phyloP scores from a whole-genome alignment of 495 filamentous ascomycete species.

The Podospora conica region DNA sequence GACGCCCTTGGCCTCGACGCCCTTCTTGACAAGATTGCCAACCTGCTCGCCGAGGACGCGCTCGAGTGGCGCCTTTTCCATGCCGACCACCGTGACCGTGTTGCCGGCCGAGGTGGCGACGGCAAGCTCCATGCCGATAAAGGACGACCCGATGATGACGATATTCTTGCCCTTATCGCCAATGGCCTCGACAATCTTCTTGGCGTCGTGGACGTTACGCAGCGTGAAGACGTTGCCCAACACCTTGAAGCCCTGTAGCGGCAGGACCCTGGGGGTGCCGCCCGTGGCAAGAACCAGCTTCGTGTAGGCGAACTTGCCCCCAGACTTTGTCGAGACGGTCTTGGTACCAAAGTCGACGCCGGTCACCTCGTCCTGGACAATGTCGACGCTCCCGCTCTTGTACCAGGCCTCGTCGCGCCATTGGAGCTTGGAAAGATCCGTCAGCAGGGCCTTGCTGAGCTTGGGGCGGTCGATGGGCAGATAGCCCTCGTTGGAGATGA shows the following conservation, averaged over 20 bases:
- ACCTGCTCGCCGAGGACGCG: conserved; percentile 79
- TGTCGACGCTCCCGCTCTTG: conserved; percentile 63
- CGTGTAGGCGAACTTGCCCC: conserved; percentile 65
- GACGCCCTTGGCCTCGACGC: conserved; percentile 77
- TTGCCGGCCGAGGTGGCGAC: conserved; percentile 70
- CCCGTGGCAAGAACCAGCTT: conserved; percentile 89
- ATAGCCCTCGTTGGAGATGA: conserved; percentile 79
- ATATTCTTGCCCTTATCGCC: conserved; percentile 87
- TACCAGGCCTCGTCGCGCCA: conserved; percentile 73
- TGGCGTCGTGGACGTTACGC: conserved; percentile 64
- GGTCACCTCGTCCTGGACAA: conserved; percentile 66
- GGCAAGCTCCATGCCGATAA: conserved; percentile 94
- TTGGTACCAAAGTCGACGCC: conserved; percentile 69
- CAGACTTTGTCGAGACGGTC: conserved; percentile 64
- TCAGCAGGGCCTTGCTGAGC: conserved; percentile 86
- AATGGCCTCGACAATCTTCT: conserved; percentile 68
- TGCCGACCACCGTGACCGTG: conserved; percentile 83
- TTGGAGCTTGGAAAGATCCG: conserved; percentile 72
- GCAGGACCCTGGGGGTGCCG: conserved; percentile 69
- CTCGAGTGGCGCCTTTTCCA: conserved; percentile 81
- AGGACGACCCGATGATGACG: conserved; percentile 83
- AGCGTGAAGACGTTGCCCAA: conserved; percentile 82
- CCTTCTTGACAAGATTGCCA: conserved; percentile 68
- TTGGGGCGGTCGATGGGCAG: conserved; percentile 89
- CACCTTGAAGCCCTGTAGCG: conserved; percentile 78